Evolutionary conservation across 331 rosid species (phyloP), one percentile per base, ranked within the genome.

Genomic region (Quercus tomentella): DNA sequence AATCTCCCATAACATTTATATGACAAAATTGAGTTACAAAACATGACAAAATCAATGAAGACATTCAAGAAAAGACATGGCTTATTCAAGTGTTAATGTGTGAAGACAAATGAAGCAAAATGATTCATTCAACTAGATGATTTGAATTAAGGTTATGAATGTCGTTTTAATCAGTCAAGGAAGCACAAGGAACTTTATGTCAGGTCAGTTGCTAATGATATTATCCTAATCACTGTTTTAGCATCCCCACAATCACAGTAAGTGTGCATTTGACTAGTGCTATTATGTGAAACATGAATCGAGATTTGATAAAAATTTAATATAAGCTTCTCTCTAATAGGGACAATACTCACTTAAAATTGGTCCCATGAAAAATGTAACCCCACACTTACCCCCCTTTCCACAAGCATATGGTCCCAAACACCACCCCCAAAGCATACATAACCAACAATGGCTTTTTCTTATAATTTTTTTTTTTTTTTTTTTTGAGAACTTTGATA

Each of bases 401-500:
- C 68, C 37, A 33, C 78, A 63, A 26, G 72, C 81, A 78, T 56
- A 84, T 80, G 69, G 86, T 84, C 86, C 56, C 83, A 79, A 70
- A 31, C 82, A 20, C 17, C 15, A 49, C 54, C 54, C 17, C 54
- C 54, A 72, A 52, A 28, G 17, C 74, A 63, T 21, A 7, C 56
- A 20, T 71, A 26, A 62, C 72, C 79, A 33, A 67, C 60, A 58
- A n/a, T 74, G 82, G 55, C 75, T 63, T 77, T 77, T 65, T 28
- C 30, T 63, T 18, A 70, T 33, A 35, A 35, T 30, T 70, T 75
- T 1, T 35, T 6, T 33, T 33, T 6, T 31, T 7, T 2, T 7
- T 41, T 8, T 41, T 82, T 82, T 74, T 76, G 45, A 74, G 81
- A 79, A 86, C 70, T 89, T 85, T 85, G 77, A 83, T 82, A 55